Evolutionary conservation across 208 protist genomes (phyloP), one percentile per base, ranked within the genome.

Genomic region (Endotrypanum monterogeii): DNA sequence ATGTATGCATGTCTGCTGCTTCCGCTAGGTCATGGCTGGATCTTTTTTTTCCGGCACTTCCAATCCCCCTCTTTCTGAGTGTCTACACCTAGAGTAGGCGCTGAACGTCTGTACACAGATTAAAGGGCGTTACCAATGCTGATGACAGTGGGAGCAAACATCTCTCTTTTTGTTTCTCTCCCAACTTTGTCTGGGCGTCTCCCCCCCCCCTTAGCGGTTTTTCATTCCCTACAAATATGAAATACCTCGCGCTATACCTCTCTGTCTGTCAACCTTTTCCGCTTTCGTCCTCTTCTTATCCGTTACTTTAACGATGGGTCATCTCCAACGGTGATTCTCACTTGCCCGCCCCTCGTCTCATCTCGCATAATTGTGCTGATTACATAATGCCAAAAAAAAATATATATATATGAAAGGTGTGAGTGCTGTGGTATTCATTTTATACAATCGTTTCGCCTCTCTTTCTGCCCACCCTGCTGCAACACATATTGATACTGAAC

Each of bases 321-420:
- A 54, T 37, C 39, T 48, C 37, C 52, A 28, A 48, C 32, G n/a
- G n/a, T 35, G 39, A 25, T 68, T 44, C 68, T 11, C n/a, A 41
- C 65, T 79, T 73, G 16, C 67, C 54, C n/a, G n/a, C 76, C 25
- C 68, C n/a, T 63, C 80, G 28, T 63, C 30, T 60, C 63, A 23
- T 54, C 39, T 68, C 28, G n/a, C 30, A 57, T 68, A 41, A 23
- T 30, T 71, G 32, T 73, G 4, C 12, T 1, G 7, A 41, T 32
- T 28, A 56, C 52, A 39, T 16, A 62, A n/a, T 37, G 57, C 32
- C 11, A 62, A 62, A 62, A 28, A 32, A 62, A 28, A 11, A 23
- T 2, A 28, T n/a, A 32, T 9, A 28, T 35, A 58, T 35, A 58
- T 35, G 32, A 60, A 60, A 60, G 28, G n/a, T 62, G 57, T 7